phyloP scores from a whole-genome alignment of 352 stramenopile species.

The Elongisporangium prolatum region DNA sequence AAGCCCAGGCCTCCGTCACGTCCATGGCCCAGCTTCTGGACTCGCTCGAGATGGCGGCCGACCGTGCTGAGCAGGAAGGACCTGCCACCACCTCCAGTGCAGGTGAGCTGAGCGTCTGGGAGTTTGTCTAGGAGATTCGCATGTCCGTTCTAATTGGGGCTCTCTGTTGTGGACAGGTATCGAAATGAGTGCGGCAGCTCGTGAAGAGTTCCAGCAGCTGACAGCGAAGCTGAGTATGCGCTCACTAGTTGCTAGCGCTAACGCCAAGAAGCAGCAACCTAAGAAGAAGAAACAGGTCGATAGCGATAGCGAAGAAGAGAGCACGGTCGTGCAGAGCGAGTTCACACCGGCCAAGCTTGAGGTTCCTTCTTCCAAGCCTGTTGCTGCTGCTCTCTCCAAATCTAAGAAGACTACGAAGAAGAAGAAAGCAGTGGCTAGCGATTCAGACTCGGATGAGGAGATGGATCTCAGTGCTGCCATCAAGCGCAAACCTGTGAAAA shows the following conservation, averaged over 20 bases:
- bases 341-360: constrained; percentile 13
- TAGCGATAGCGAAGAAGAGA: constrained; percentile 14
- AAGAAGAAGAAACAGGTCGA: constrained; percentile 7
- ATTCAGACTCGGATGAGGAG: constrained; percentile 42
- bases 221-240: constrained; percentile 8
- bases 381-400: constrained; percentile 1
- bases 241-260: neutral
- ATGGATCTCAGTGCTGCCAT: constrained; percentile 69
- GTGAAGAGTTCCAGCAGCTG: constrained; percentile 1
- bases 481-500: constrained; percentile 53
- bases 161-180: constrained; percentile 9
- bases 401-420: constrained; percentile 39
- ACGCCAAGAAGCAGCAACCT: constrained; percentile 5
- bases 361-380: neutral
- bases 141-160: neutral
- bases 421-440: constrained; percentile 33
- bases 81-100: constrained; percentile 2
- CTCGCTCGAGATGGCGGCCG: constrained; percentile 63
- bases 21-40: constrained; percentile 72
- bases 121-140: neutral
- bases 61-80: constrained; percentile 15
- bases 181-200: constrained; percentile 30
- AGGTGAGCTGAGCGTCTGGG: neutral
- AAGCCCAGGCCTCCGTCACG: constrained; percentile 47
- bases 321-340: neutral